Base-by-base conservation (phyloP, 1,139 yeast genomes). In the Taphrina sp. region DNA sequence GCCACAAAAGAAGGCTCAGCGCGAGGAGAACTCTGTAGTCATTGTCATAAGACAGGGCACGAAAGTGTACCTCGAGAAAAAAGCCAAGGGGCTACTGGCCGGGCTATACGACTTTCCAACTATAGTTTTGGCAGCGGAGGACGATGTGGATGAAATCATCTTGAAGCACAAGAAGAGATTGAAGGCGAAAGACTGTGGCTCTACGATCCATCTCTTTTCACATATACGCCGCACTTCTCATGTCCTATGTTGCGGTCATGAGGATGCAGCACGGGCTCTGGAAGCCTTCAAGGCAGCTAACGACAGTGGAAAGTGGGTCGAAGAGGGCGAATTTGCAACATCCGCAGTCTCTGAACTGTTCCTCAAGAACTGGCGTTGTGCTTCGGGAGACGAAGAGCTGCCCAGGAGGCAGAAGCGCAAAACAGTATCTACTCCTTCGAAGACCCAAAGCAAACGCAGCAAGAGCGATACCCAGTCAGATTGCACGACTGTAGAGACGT, bases 51-150 rank as follows among this genome's bases (percentile, higher is more conserved):
- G 31, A 14, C 12, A 23, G 7, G 52, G 34, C 17, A 51, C 39
- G 3, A 28, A 41, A 19, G 38, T 51, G 24, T 35, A 52, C 17
- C 36, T 51, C 24, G 55, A 58, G 43, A 47, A 59, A 20, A 57
- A 57, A 16, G 37, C 44, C 7, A 56, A 38, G 14, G 60, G 60
- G n/a, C 46, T 58, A 16, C 38, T 58, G 14, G 60, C 60, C 2
- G 60, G 60, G 20, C 36, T 58, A n/a, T 58, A 31, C 41, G 60
- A 58, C 37, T 56, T 58, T 38, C 58, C 54, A 10, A 55, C 60
- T 5, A 19, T 46, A 3, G 22, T 52, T 1, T 26, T 47, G 23
- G 56, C 38, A 19, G 42, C 28, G 10, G 42, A 47, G 19, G 12
- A 20, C 4, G 37, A 34, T 34, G n/a, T 14, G 17, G 34, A 22